Evolutionary conservation across 176 grass and related monocot species (phyloP).

Genomic region (Metroxylon sagu): DNA sequence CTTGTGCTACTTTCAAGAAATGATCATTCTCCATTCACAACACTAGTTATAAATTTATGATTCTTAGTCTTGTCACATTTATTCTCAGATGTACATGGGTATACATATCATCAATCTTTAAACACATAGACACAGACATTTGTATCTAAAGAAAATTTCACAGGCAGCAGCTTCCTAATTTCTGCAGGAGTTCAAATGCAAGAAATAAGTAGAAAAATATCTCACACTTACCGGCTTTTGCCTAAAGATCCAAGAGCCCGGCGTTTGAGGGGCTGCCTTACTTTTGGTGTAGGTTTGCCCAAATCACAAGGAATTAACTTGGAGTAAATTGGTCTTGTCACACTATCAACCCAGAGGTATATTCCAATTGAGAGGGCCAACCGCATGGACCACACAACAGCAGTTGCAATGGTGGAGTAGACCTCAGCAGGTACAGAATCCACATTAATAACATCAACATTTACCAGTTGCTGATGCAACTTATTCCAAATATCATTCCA

Average conservation of each 20-base stretch:
- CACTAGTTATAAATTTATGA: no score
- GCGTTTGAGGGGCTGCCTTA: slow-evolving; percentile 9
- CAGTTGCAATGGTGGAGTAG: slow-evolving; percentile 29
- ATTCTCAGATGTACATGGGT: no score
- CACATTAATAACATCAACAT: slow-evolving; percentile 33
- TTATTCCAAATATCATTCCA: slow-evolving; percentile 28
- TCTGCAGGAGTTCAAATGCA: background rate
- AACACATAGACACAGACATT: no score
- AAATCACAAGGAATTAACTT: slow-evolving; percentile 30
- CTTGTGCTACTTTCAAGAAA: no score
- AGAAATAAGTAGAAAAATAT: background rate
- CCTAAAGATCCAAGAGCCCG: slow-evolving; percentile 20
- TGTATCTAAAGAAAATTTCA: no score
- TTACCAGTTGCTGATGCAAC: slow-evolving; percentile 27
- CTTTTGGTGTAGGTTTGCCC: slow-evolving; percentile 10
- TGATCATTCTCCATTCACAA: no score
- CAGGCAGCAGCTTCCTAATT: no score
- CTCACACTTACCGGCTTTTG: slow-evolving; percentile 17
- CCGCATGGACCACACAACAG: slow-evolving; percentile 26
- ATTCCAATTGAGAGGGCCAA: slow-evolving; percentile 21
- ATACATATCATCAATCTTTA: no score
- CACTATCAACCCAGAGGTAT: slow-evolving; percentile 22
- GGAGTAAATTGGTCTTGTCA: slow-evolving; percentile 23
- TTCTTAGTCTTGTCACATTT: no score
- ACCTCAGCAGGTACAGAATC: slow-evolving; percentile 29